These are phyloP conservation scores for Umbilicus rupestris DNA, from an alignment of 164 flowering plant genomes.

Conservation along the genomic window DNA sequence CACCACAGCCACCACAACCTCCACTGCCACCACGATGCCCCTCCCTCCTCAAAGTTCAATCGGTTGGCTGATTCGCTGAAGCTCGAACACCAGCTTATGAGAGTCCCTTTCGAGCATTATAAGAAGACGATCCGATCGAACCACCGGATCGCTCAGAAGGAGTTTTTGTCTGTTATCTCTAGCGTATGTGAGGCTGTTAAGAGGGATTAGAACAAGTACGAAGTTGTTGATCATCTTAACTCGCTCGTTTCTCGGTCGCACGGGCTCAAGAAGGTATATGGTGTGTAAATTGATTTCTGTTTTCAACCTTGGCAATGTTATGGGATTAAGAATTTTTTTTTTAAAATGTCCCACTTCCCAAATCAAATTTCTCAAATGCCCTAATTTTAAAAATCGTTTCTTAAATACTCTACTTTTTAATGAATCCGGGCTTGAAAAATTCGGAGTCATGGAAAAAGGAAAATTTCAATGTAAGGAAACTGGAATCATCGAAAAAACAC, in stretches of 20 bases:
- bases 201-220: conserved; percentile 40
- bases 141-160: conserved; percentile 74
- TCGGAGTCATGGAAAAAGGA: too few species aligned
- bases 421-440: too few species aligned
- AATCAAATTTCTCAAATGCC: too few species aligned
- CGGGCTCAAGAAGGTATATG: conserved; percentile 90
- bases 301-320: too few species aligned
- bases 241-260: conserved; percentile 75
- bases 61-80: conserved; percentile 60
- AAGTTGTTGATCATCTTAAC: conserved; percentile 63
- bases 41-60: conserved; percentile 27
- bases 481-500: too few species aligned
- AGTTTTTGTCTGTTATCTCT: conserved; percentile 57
- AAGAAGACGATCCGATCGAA: conserved; percentile 75
- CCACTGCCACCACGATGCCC: background rate
- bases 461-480: too few species aligned
- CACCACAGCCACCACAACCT: conserved; percentile 14
- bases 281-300: conserved; percentile 23
- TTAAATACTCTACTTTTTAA: too few species aligned
- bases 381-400: too few species aligned
- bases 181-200: conserved; percentile 43
- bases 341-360: too few species aligned
- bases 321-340: too few species aligned
- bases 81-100: conserved; percentile 75
- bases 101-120: conserved; percentile 88